These are phyloP conservation scores for Echites panduratus DNA, from an alignment of 257 asterid species.

Conservation along the genomic window DNA sequence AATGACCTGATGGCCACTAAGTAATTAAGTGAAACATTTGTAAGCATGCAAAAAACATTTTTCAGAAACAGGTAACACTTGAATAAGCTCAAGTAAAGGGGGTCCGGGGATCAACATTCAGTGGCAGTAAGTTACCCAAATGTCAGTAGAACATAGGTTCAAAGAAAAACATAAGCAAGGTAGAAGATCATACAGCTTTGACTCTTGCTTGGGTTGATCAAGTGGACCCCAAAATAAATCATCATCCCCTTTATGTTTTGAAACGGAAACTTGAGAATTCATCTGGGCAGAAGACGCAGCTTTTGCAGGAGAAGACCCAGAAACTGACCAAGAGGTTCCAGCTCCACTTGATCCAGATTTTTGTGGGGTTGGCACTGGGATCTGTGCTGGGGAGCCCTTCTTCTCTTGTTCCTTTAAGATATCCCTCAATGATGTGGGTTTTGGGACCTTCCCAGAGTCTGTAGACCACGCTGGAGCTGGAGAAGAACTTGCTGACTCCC, in stretches of 20 bases:
- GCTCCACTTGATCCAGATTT: slow-evolving; percentile 51
- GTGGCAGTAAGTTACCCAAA: neutral
- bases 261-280: slow-evolving; percentile 39
- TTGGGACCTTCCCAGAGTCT: slow-evolving; percentile 57
- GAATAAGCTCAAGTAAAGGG: neutral
- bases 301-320: slow-evolving; percentile 61
- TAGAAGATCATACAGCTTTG: slow-evolving; percentile 60
- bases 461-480: slow-evolving; percentile 90
- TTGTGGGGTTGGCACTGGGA: slow-evolving; percentile 55
- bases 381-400: slow-evolving; percentile 38
- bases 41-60: neutral
- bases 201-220: slow-evolving; percentile 69
- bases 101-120: neutral
- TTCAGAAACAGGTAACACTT: neutral
- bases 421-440: slow-evolving; percentile 83
- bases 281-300: slow-evolving; percentile 49
- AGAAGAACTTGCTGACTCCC: slow-evolving; percentile 53
- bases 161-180: neutral
- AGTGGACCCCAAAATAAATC: slow-evolving; percentile 94
- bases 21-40: neutral
- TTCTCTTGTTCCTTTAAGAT: slow-evolving; percentile 81
- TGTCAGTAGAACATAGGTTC: neutral
- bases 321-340: slow-evolving; percentile 59
- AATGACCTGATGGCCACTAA: neutral
- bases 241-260: slow-evolving; percentile 65